Conservation (phyloP, 208 protist species). For the Leishmania mexicana region DNA sequence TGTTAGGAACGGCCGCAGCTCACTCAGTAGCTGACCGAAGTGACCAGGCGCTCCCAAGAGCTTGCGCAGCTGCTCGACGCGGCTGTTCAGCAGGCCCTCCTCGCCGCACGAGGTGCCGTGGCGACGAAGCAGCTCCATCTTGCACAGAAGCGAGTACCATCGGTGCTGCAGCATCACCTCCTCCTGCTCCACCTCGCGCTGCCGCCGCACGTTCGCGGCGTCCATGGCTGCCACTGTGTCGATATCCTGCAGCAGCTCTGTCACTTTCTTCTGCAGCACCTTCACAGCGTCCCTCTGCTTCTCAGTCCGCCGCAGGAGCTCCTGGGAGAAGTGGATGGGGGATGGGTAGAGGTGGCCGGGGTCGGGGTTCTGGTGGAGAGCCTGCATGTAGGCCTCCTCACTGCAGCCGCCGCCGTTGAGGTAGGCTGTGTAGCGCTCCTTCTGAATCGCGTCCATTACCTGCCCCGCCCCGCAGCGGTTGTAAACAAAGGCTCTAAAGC, state of each 20-base stretch:
- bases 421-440: constrained; percentile 63
- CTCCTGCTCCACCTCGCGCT: constrained; percentile 47
- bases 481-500: constrained; percentile 80
- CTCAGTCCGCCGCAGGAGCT: constrained; percentile 55
- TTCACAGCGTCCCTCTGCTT: constrained; percentile 57
- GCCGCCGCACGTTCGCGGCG: constrained; percentile 41
- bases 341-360: constrained; percentile 55
- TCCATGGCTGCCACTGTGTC: constrained; percentile 44
- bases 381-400: constrained; percentile 59
- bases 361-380: constrained; percentile 60
- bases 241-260: constrained; percentile 39
- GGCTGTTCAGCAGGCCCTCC: constrained; percentile 45
- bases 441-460: constrained; percentile 53
- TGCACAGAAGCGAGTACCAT: constrained; percentile 51
- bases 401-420: constrained; percentile 54
- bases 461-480: constrained; percentile 66
- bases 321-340: constrained; percentile 73
- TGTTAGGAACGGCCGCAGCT: constrained; percentile 54
- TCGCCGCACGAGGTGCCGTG: constrained; percentile 38
- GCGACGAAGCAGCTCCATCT: constrained; percentile 62
- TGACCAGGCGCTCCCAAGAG: constrained; percentile 52
- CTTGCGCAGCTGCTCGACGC: constrained; percentile 41
- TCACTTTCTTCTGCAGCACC: constrained; percentile 39
- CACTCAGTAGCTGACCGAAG: constrained; percentile 42
- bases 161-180: constrained; percentile 68